Evolutionary conservation across 2,329 filamentous ascomycete genomes (phyloP).

Genomic region (Cytospora leucostoma): DNA sequence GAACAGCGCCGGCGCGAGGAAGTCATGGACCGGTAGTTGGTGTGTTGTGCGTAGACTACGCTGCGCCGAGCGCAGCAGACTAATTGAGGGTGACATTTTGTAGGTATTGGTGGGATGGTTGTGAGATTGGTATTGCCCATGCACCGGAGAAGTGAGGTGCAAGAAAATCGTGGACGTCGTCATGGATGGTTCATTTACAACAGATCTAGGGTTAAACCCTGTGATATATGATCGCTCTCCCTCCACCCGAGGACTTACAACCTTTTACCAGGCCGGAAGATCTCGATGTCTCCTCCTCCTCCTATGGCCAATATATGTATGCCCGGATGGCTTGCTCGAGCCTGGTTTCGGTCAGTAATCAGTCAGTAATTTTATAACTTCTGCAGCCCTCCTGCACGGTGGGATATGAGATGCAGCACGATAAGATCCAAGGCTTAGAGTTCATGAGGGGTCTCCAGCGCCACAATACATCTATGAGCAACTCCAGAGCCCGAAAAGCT

Average conservation of each 20-base stretch:
- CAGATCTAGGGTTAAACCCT: neutral
- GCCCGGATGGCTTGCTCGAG: too few relatives aligned
- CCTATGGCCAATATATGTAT: too few relatives aligned
- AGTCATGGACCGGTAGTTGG: conserved; percentile 38
- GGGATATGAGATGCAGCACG: neutral
- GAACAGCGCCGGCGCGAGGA: conserved; percentile 41
- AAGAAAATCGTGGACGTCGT: neutral
- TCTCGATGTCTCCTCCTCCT: neutral
- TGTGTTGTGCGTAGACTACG: conserved; percentile 27
- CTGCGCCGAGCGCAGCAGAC: conserved; percentile 29
- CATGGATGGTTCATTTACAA: neutral
- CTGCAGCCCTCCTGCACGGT: neutral
- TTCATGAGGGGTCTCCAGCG: neutral
- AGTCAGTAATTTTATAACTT: too few relatives aligned
- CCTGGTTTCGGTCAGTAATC: too few relatives aligned
- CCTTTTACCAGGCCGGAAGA: neutral
- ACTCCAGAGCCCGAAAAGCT: too few relatives aligned
- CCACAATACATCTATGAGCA: neutral
- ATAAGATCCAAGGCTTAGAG: neutral
- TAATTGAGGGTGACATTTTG: conserved; percentile 32
- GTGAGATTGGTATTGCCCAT: neutral
- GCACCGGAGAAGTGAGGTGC: neutral
- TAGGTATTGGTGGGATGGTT: neutral
- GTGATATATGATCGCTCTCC: neutral
- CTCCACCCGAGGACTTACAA: neutral